These are phyloP conservation scores for Agroathelia rolfsii DNA, from an alignment of 1,284 basidiomycete species.

Conservation along the genomic window DNA sequence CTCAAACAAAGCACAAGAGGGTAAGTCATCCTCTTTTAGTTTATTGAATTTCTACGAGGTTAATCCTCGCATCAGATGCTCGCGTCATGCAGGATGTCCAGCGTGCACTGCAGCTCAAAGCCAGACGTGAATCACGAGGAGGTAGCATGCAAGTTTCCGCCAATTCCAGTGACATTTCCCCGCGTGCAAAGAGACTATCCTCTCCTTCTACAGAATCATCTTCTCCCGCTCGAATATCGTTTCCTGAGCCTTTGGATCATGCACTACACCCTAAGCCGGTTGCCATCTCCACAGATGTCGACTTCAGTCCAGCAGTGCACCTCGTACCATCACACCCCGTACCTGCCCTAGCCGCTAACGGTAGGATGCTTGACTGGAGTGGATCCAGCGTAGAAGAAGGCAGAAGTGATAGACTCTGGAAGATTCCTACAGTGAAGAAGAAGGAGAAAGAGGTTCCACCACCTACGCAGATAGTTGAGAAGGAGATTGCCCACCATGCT, in stretches of 20 bases:
- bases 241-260: constrained; percentile 19
- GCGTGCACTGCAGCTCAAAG: constrained; percentile 58
- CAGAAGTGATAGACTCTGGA: constrained; percentile 48
- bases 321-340: constrained; percentile 37
- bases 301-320: constrained; percentile 61
- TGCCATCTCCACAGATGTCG: constrained; percentile 37
- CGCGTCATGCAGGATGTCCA: constrained; percentile 67
- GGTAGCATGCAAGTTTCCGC: constrained; percentile 21
- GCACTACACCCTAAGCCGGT: constrained; percentile 22
- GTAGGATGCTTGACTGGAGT: constrained; percentile 62
- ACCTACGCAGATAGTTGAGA: constrained; percentile 33
- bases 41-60: constrained; percentile 8
- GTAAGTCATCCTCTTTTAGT: constrained; percentile 24
- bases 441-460: constrained; percentile 41
- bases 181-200: constrained; percentile 12
- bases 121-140: constrained; percentile 57
- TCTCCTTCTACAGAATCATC: constrained; percentile 22
- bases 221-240: constrained; percentile 21
- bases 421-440: constrained; percentile 44
- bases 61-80: constrained; percentile 38
- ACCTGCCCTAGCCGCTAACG: constrained; percentile 55
- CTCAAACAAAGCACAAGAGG: constrained; percentile 47
- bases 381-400: constrained; percentile 41
- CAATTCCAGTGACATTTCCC: constrained; percentile 15
- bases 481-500: constrained; percentile 37